These are phyloP conservation scores for Purshia tridentata DNA, from an alignment of 306 rosid genomes.

Conservation along the genomic window DNA sequence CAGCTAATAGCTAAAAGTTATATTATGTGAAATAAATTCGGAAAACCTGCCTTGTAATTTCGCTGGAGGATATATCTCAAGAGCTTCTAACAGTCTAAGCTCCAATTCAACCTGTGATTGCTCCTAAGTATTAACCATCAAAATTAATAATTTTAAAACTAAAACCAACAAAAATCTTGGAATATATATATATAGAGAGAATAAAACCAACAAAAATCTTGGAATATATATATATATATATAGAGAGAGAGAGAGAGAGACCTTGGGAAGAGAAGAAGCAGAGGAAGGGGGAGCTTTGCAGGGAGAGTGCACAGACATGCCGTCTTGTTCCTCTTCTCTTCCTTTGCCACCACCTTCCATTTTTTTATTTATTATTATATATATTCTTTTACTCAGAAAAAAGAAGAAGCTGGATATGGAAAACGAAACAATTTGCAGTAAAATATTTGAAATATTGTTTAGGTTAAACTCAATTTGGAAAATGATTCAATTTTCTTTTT, in stretches of 20 bases:
- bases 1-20: neutral
- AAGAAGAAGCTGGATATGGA: neutral
- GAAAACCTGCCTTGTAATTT: slow-evolving; percentile 64
- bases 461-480: slow-evolving; percentile 4
- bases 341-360: slow-evolving; percentile 73
- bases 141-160: neutral
- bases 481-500: neutral
- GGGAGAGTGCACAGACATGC: slow-evolving; percentile 91
- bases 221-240: neutral
- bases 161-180: neutral
- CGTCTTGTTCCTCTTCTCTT: slow-evolving; percentile 93
- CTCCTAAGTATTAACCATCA: slow-evolving; percentile 57
- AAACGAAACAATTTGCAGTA: neutral
- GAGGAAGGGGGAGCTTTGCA: slow-evolving; percentile 98
- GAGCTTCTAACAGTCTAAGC: slow-evolving; percentile 70
- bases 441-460: neutral
- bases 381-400: neutral
- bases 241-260: slow-evolving; percentile 31
- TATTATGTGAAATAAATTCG: neutral
- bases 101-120: slow-evolving; percentile 86
- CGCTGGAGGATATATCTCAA: slow-evolving; percentile 74
- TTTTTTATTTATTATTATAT: neutral
- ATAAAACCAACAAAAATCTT: neutral
- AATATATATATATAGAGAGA: slow-evolving; percentile 16
- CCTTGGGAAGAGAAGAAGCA: slow-evolving; percentile 90